phyloP scores from a whole-genome alignment of 2,329 filamentous ascomycete genomes.

The Harringtonia aguacate region DNA sequence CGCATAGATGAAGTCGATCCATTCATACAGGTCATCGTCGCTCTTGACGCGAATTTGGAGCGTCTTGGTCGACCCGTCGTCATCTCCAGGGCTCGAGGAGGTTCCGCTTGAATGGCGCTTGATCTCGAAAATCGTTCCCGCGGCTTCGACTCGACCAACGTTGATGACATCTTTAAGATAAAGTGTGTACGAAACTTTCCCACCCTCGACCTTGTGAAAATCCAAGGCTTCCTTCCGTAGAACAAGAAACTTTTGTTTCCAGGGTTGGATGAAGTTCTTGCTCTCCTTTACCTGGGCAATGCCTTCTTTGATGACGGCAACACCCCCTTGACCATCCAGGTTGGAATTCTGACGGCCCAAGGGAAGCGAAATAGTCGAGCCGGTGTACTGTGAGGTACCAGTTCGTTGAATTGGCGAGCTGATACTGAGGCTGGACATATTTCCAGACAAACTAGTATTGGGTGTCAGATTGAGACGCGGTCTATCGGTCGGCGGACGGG shows the following conservation, averaged over 20 bases:
- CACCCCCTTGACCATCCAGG: slow-evolving; percentile 53
- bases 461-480: slow-evolving; percentile 74
- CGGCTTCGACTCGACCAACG: slow-evolving; percentile 82
- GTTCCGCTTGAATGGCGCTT: slow-evolving; percentile 60
- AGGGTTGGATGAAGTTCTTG: slow-evolving; percentile 69
- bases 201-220: slow-evolving; percentile 84
- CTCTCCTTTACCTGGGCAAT: slow-evolving; percentile 86
- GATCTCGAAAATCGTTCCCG: slow-evolving; percentile 89
- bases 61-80: slow-evolving; percentile 71
- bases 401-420: slow-evolving; percentile 54
- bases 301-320: slow-evolving; percentile 70
- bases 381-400: slow-evolving; percentile 53
- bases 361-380: slow-evolving; percentile 63
- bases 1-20: slow-evolving; percentile 97
- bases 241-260: slow-evolving; percentile 88
- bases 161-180: slow-evolving; percentile 79
- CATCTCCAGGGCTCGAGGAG: slow-evolving; percentile 62
- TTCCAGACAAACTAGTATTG: slow-evolving; percentile 62
- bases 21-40: slow-evolving; percentile 95
- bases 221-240: slow-evolving; percentile 87
- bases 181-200: slow-evolving; percentile 80
- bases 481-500: slow-evolving; percentile 75
- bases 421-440: slow-evolving; percentile 69
- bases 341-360: slow-evolving; percentile 51
- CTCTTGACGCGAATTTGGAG: slow-evolving; percentile 89